A percentile compares a stretch with the other conserved stretches of the same genome.
These are phyloP conservation scores for Massariosphaeria phaeospora DNA, from an alignment of 495 filamentous ascomycete species.

Conservation along the genomic window DNA sequence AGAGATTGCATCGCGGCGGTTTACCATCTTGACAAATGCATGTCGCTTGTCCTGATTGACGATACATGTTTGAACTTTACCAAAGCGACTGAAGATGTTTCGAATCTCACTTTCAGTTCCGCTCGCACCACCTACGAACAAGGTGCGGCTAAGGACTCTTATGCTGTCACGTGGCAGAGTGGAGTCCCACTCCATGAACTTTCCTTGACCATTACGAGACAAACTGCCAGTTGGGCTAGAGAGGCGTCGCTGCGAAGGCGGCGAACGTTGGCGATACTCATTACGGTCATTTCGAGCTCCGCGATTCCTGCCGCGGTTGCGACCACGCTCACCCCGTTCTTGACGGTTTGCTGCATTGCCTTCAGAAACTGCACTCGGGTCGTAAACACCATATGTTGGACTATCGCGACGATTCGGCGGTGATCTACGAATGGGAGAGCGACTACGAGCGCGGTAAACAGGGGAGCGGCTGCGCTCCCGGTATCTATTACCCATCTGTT, in stretches of 20 bases:
- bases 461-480: constrained; percentile 40
- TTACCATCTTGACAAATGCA: constrained; percentile 98
- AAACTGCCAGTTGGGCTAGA: constrained; percentile 43
- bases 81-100: constrained; percentile 69
- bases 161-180: constrained; percentile 68
- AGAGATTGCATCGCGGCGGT: constrained; percentile 71
- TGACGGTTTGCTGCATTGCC: constrained; percentile 6
- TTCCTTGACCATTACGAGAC: constrained; percentile 53
- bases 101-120: constrained; percentile 77
- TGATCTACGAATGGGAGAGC: constrained; percentile 34
- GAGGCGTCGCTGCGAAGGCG: constrained; percentile 53
- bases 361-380: constrained; percentile 34
- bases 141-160: constrained; percentile 89
- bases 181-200: constrained; percentile 77
- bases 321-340: constrained; percentile 31
- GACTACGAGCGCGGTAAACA: constrained; percentile 30
- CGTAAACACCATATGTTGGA: constrained; percentile 59
- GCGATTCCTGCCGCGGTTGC: constrained; percentile 27
- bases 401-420: constrained; percentile 47
- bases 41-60: constrained; percentile 96
- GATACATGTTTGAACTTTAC: constrained; percentile 91
- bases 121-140: constrained; percentile 87
- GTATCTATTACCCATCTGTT: constrained; percentile 26
- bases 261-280: constrained; percentile 83
- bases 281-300: constrained; percentile 42